phyloP scores from a whole-genome alignment of 108 stramenopile genomes.

The Fragilaria radians region DNA sequence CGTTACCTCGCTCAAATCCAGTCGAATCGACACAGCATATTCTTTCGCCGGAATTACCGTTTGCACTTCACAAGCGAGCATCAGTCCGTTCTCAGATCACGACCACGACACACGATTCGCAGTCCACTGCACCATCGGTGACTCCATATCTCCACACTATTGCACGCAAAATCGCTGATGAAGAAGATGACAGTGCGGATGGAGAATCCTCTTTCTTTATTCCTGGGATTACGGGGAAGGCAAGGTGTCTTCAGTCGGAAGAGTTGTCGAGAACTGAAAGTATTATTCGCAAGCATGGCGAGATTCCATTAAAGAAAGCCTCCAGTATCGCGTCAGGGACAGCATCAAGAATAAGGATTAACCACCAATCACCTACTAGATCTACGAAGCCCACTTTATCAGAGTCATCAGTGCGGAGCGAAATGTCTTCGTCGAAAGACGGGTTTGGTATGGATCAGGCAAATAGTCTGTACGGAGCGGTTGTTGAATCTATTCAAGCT shows the following conservation, averaged over 20 bases:
- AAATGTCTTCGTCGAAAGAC: neutral
- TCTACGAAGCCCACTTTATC: neutral
- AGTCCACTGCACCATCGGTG: neutral
- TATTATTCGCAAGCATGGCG: neutral
- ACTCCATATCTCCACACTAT: neutral
- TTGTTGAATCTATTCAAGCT: neutral
- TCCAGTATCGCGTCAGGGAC: neutral
- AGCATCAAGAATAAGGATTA: too few species aligned
- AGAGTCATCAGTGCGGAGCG: neutral
- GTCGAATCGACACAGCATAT: too few species aligned
- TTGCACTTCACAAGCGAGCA: neutral
- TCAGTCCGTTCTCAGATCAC: neutral
- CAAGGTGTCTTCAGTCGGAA: conserved; percentile 4
- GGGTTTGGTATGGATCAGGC: neutral
- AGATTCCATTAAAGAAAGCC: neutral
- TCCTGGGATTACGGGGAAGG: conserved; percentile 9
- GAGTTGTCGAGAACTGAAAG: neutral
- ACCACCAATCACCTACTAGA: neutral
- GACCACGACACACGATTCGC: neutral
- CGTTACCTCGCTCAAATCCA: neutral
- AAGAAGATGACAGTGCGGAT: neutral
- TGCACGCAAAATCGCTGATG: neutral
- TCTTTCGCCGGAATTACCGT: neutral
- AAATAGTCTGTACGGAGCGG: neutral
- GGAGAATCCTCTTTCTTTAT: conserved; percentile 1